Evolutionary conservation across 768 basidiomycete genomes (phyloP), one percentile per base, ranked within the genome.

Genomic region (Hericium erinaceus): DNA sequence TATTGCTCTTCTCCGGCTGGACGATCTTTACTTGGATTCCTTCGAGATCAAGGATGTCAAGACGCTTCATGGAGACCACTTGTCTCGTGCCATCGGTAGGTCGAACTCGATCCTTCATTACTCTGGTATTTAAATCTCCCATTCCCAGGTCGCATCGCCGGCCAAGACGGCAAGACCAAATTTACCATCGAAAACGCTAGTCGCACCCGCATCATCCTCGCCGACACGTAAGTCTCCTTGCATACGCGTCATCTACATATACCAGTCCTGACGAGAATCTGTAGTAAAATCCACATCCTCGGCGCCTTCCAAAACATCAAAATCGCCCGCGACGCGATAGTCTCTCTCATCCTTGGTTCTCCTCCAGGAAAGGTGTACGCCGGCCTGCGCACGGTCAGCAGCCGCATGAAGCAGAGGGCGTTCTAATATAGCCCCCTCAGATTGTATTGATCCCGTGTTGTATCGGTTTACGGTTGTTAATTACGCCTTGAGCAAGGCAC

Each of bases 1-100:
- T 5, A 90, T 99, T 61, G 97, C 97, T 5, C 84, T 99, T 24
- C 80, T 99, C 38, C 84, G 97, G 60, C 70, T 99, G 65, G 97
- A 99, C 68, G 97, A 98, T 68, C 81, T 99, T 13, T 99, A 98
- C 70, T 87, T 99, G 49, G 97, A 98, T 66, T 94, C 95, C 2
- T 97, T 97, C 66, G 97, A 99, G 72, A 95, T 99, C 71, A 98
- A 98, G 71, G 97, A 99, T 64, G 94, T 98, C 54, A 99, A 99
- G 75, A 95, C 92, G 0, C 79, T 99, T 7, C 94, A 97, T 59
- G 97, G 97, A 2, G 97, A 99, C 66, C 97, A 99, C 71, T 77
- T 99, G 9, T 92, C 94, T n/a, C 89, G 97, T 62, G 97, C 97
- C 10, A 98, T 99, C 60, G 97, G 93, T 84, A 60, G 44, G 75